A percentile compares a stretch with the other conserved stretches of the same genome.
Evolutionary conservation across 139 green algal genomes (phyloP).

Genomic region (Closterium sp.): DNA sequence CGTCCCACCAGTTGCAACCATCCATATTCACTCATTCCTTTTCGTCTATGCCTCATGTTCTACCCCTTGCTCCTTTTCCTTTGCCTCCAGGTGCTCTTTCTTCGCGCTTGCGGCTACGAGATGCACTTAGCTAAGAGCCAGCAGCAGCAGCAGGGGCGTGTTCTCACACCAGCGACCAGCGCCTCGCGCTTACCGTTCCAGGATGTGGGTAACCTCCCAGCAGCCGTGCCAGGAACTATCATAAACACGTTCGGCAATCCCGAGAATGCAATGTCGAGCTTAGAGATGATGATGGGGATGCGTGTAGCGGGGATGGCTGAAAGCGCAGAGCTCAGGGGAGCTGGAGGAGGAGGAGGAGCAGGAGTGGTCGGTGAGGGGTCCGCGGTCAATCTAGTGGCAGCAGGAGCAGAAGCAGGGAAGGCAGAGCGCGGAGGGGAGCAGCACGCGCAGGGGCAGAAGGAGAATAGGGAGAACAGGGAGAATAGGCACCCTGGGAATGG

Average conservation of each 20-base stretch:
- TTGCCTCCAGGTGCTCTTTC: neutral
- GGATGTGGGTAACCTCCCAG: neutral
- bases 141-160: neutral
- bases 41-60: neutral
- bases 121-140: neutral
- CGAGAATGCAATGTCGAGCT: neutral
- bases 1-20: no score
- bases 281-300: neutral
- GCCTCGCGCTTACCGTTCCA: neutral
- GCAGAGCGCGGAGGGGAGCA: neutral
- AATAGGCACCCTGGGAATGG: neutral
- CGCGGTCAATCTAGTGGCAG: neutral
- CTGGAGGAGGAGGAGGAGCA: neutral
- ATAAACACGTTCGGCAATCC: neutral
- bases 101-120: neutral
- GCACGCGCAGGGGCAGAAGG: neutral
- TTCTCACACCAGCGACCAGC: neutral
- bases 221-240: neutral
- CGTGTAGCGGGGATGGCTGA: neutral
- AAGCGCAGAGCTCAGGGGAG: neutral
- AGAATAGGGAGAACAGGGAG: neutral
- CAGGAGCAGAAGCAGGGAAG: neutral
- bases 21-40: no score
- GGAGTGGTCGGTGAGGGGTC: neutral
- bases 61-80: neutral